Evolutionary conservation across 2,329 filamentous ascomycete genomes (phyloP), one percentile per base, ranked within the genome.

Genomic region (Aspergillus pseudoglaucus): DNA sequence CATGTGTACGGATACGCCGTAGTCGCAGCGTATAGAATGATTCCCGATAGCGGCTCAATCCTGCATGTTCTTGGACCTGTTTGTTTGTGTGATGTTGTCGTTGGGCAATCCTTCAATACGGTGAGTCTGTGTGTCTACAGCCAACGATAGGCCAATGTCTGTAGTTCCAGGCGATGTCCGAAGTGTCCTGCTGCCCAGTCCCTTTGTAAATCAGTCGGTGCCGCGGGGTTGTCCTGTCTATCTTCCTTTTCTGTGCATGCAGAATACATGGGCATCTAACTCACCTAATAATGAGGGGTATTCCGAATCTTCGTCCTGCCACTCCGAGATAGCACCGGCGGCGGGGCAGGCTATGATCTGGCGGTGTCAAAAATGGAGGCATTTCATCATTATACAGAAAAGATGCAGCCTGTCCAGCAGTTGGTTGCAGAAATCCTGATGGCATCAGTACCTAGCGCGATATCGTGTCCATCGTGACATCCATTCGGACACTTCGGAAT

Each of bases 401-500:
- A 12, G 3, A 27, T 27, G 25, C 25, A 27, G 25, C 25, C 10
- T 27, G 25, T 27, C 25, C 25, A 27, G 8, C 17, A 17, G 14
- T n/a, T 39, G 10, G 5, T 12, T 17, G 17, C 15, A 12, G 10
- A 17, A 20, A 18, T 10, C 18, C 17, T 39, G 15, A 17, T 18
- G 15, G 15, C 17, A 39, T 20, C 14, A 44, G 22, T 27, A 22
- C 40, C 43, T 53, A 45, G 44, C 40, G 47, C 44, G 42, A 48
- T 22, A 54, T 61, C 61, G 62, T 64, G 60, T 66, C 53, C 52
- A 54, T 51, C 43, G 44, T 45, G 42, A 57, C 47, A 48, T 52
- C 63, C 64, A 66, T 58, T 65, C 64, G 63, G 64, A 64, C 52
- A 52, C 52, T 52, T 58, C 61, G 64, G 64, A 66, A 42, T 14